Percentiles rank a stretch among this genome's conserved stretches.
phyloP scores from a whole-genome alignment of 805 yeast species.

The Zygosaccharomyces bailii region DNA sequence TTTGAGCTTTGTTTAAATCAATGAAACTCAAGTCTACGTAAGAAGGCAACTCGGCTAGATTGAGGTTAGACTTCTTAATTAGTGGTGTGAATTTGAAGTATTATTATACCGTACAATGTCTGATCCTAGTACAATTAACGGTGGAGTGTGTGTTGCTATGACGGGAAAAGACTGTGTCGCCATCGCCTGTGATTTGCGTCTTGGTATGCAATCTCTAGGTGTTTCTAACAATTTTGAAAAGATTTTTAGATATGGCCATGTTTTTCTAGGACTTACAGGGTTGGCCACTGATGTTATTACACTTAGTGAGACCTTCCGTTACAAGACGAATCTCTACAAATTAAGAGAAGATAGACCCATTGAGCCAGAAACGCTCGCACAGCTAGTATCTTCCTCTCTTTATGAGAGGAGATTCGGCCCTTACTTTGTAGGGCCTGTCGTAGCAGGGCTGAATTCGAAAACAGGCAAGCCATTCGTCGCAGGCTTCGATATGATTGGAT shows the following conservation, averaged over 20 bases:
- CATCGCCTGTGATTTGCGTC: conserved; percentile 89
- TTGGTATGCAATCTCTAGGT: conserved; percentile 92
- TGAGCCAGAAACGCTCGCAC: conserved; percentile 92
- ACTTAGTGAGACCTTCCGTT: conserved; percentile 72
- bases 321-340: conserved; percentile 83
- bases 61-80: not conserved
- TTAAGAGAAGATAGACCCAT: conserved; percentile 86
- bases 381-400: conserved; percentile 82
- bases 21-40: not conserved
- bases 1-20: not conserved
- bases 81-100: not conserved
- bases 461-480: conserved; percentile 85
- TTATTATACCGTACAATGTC: conserved; percentile 44
- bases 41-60: not conserved
- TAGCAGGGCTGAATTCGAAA: conserved; percentile 87
- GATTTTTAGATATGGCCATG: conserved; percentile 80
- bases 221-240: conserved; percentile 91
- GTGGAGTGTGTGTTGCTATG: conserved; percentile 99
- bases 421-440: conserved; percentile 93
- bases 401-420: conserved; percentile 95
- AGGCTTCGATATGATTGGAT: conserved; percentile 94
- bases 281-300: conserved; percentile 92
- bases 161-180: conserved; percentile 98
- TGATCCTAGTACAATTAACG: conserved; percentile 76
- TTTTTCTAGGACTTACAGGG: conserved; percentile 89